phyloP scores from a whole-genome alignment of 192 early-diverging fungal species.

The Rhizophagus clarus region DNA sequence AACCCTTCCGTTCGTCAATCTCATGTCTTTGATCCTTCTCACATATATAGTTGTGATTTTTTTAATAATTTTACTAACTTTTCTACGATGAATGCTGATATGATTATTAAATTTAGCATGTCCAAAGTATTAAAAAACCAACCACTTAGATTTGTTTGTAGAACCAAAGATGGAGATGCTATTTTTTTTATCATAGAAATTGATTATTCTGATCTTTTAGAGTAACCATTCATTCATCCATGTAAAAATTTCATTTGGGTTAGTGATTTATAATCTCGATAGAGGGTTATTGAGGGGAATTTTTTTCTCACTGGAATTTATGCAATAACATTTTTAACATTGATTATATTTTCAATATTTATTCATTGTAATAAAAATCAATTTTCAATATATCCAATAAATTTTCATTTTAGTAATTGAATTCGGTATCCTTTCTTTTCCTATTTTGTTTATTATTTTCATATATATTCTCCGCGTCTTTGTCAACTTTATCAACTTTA shows the following conservation, averaged over 20 bases:
- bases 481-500: neutral
- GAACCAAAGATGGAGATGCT: constrained; percentile 18
- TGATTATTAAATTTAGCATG: constrained; percentile 41
- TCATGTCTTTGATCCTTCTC: constrained; percentile 31
- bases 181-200: constrained; percentile 33
- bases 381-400: too few relatives aligned
- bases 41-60: constrained; percentile 41
- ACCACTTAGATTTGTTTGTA: constrained; percentile 43
- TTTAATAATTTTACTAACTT: constrained; percentile 48
- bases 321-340: too few relatives aligned
- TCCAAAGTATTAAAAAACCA: constrained; percentile 34
- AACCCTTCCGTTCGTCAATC: constrained; percentile 21
- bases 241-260: too few relatives aligned
- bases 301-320: too few relatives aligned
- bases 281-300: too few relatives aligned
- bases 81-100: constrained; percentile 35
- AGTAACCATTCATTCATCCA: neutral
- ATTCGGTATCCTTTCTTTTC: neutral
- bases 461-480: neutral
- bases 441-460: neutral
- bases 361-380: too few relatives aligned
- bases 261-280: too few relatives aligned
- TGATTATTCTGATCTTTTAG: constrained; percentile 28
- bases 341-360: too few relatives aligned
- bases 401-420: too few relatives aligned